A percentile compares a stretch with the other conserved stretches of the same genome.
These are phyloP conservation scores for Calonectria naviculata DNA, from an alignment of 2,329 filamentous ascomycete species.

Conservation along the genomic window DNA sequence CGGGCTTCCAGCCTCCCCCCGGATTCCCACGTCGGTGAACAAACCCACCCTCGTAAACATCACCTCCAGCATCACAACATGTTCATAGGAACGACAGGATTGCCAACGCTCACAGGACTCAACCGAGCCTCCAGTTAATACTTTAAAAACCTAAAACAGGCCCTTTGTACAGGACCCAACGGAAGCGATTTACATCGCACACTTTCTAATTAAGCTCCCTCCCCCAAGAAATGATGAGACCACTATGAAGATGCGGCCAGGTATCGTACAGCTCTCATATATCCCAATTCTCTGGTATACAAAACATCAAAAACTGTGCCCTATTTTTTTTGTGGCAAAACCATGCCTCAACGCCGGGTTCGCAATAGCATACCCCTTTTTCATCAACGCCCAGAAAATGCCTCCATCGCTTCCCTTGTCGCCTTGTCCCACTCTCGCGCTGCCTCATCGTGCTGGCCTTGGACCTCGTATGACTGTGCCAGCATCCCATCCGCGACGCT, in stretches of 20 bases:
- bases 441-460: slow-evolving; percentile 68
- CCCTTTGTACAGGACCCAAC: neutral
- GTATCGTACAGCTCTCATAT: slow-evolving; percentile 39
- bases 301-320: slow-evolving; percentile 38
- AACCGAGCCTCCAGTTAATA: slow-evolving; percentile 11
- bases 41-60: slow-evolving; percentile 13
- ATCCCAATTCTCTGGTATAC: slow-evolving; percentile 39
- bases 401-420: slow-evolving; percentile 54
- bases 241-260: slow-evolving; percentile 32
- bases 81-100: neutral
- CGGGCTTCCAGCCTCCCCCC: slow-evolving; percentile 59
- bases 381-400: slow-evolving; percentile 50
- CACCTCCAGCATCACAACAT: slow-evolving; percentile 12
- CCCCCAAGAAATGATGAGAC: slow-evolving; percentile 25
- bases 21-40: slow-evolving; percentile 53
- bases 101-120: slow-evolving; percentile 16
- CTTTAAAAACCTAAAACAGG: slow-evolving; percentile 6
- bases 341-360: slow-evolving; percentile 38
- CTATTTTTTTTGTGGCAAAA: slow-evolving; percentile 32
- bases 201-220: slow-evolving; percentile 20
- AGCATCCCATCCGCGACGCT: slow-evolving; percentile 85
- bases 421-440: slow-evolving; percentile 53
- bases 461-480: slow-evolving; percentile 78
- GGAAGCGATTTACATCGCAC: slow-evolving; percentile 19
- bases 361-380: slow-evolving; percentile 20